These are phyloP conservation scores for Colletotrichum eleusines DNA, from an alignment of 2,329 filamentous ascomycete species.

Conservation along the genomic window DNA sequence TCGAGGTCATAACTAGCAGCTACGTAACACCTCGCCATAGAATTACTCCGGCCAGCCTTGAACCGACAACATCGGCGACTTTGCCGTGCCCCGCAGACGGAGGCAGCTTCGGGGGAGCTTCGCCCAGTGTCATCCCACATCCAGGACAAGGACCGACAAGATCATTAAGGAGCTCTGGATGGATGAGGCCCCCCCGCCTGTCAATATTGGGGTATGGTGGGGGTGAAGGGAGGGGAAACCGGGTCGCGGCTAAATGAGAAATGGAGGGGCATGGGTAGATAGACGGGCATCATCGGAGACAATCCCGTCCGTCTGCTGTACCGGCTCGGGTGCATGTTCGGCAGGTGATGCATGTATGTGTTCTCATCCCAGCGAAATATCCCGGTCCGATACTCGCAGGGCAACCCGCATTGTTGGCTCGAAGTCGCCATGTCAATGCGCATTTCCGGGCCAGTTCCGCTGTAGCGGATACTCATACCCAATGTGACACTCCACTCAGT, in stretches of 20 bases:
- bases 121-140: slow-evolving; percentile 12
- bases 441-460: not conserved
- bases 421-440: not conserved
- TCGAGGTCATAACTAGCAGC: slow-evolving; percentile 18
- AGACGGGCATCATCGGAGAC: not conserved
- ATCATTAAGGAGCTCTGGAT: slow-evolving; percentile 17
- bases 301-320: slow-evolving; percentile 9
- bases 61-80: slow-evolving; percentile 1
- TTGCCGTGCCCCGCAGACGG: slow-evolving; percentile 18
- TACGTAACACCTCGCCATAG: slow-evolving; percentile 30
- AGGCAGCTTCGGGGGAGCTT: slow-evolving; percentile 16
- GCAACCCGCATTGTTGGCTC: not conserved
- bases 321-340: not conserved
- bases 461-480: no score
- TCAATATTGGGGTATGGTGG: slow-evolving; percentile 26
- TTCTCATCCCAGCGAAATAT: not conserved
- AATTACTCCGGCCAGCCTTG: slow-evolving; percentile 33
- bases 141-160: not conserved
- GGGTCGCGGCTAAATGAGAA: slow-evolving; percentile 37
- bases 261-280: slow-evolving; percentile 9
- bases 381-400: not conserved
- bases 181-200: not conserved
- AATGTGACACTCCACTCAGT: fast-evolving
- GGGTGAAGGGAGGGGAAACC: slow-evolving; percentile 23
- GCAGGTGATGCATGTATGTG: not conserved